phyloP scores from a whole-genome alignment of 805 yeast genomes.

The Grigorovia transvaalensis region DNA sequence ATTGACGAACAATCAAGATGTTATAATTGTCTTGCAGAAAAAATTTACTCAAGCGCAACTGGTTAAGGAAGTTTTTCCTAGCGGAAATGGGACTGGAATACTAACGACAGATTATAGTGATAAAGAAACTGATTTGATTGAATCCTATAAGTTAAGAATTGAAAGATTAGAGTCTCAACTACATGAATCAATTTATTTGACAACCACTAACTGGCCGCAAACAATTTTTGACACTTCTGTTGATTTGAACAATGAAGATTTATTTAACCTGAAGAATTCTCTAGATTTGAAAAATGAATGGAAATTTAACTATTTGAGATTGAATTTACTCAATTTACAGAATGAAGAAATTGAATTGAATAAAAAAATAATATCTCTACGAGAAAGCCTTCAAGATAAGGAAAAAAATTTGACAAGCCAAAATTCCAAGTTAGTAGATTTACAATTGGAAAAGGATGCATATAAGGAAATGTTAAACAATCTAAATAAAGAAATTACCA shows the following conservation, averaged over 20 bases:
- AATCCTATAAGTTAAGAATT: conserved; percentile 52
- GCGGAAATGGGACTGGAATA: neutral
- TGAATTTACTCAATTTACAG: neutral
- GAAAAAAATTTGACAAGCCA: neutral
- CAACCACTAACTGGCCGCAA: conserved; percentile 38
- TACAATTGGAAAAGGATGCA: conserved; percentile 20
- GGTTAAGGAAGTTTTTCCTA: conserved; percentile 1
- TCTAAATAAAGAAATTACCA: conserved; percentile 20
- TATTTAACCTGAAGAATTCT: neutral
- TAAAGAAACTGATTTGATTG: conserved; percentile 1
- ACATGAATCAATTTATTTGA: conserved; percentile 60
- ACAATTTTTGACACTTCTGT: conserved; percentile 26
- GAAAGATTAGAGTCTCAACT: conserved; percentile 65
- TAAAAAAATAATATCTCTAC: conserved; percentile 1
- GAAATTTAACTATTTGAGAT: neutral
- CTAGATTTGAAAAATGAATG: neutral
- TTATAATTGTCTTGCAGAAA: conserved; percentile 26
- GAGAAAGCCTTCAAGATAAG: neutral
- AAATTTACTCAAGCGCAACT: conserved; percentile 6
- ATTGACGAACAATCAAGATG: conserved; percentile 24
- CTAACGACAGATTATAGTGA: neutral
- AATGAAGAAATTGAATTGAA: conserved; percentile 2
- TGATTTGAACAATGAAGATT: neutral
- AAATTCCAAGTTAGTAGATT: conserved; percentile 10
- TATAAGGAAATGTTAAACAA: conserved; percentile 22